Percentiles rank a stretch among this genome's conserved stretches.
Conservation (phyloP, 2,329 filamentous ascomycete genomes). For the Ophiostoma fasciatum region DNA sequence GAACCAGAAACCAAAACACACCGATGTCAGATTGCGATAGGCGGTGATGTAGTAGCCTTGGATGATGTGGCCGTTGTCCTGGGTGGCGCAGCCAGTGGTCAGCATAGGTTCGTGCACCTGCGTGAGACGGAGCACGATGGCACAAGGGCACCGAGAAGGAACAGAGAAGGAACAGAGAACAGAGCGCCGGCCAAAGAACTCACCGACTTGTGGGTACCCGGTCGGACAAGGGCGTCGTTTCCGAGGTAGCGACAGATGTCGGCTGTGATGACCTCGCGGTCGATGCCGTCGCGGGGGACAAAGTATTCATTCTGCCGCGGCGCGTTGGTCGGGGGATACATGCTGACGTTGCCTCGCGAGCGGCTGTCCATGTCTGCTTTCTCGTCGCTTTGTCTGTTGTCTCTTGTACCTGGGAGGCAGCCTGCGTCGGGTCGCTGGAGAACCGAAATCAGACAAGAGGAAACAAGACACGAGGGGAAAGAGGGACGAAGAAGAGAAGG, state of each 20-base stretch:
- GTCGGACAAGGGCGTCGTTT: conserved; percentile 66
- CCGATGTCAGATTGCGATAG: conserved; percentile 64
- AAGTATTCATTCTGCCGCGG: conserved; percentile 62
- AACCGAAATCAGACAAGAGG: neutral
- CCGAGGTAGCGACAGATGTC: conserved; percentile 75
- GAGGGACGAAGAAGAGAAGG: neutral
- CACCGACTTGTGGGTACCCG: conserved; percentile 54
- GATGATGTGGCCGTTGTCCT: conserved; percentile 45
- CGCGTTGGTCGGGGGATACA: conserved; percentile 3
- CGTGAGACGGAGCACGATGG: no score
- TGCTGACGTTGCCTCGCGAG: neutral
- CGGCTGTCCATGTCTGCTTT: conserved; percentile 7
- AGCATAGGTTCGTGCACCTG: no score
- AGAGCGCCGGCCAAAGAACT: no score
- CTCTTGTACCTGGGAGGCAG: neutral
- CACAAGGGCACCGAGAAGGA: no score
- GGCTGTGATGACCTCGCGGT: conserved; percentile 69
- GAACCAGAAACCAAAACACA: conserved; percentile 31
- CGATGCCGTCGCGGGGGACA: conserved; percentile 65
- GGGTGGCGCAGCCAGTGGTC: neutral
- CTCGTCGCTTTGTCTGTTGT: neutral
- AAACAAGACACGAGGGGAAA: neutral
- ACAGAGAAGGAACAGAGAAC: no score
- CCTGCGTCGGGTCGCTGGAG: no score
- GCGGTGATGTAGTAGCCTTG: conserved; percentile 66